Evolutionary conservation across 2,329 filamentous ascomycete genomes (phyloP).

Genomic region (Blumeriella jaapii): DNA sequence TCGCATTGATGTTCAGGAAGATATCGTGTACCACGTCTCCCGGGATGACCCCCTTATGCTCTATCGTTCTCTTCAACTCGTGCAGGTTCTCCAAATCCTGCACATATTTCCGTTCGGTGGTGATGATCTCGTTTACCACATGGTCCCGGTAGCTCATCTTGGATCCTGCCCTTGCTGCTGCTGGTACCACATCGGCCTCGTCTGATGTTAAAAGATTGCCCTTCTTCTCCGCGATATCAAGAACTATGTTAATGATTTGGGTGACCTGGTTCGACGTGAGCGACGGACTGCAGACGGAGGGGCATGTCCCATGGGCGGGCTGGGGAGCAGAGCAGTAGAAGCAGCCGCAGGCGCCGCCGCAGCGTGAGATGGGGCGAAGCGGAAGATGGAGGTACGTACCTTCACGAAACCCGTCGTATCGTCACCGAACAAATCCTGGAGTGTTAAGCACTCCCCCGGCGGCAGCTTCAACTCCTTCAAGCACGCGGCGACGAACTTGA

Average conservation of each 20-base stretch:
- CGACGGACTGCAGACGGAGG: no score
- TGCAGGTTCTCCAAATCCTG: conserved; percentile 93
- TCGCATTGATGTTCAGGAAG: conserved; percentile 89
- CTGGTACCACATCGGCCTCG: conserved; percentile 39
- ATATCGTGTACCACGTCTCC: conserved; percentile 90
- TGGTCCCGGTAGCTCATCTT: conserved; percentile 69
- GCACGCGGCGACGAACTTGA: conserved; percentile 87
- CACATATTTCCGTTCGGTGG: conserved; percentile 94
- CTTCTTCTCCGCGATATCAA: conserved; percentile 72
- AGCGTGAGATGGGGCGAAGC: not conserved
- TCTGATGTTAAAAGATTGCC: conserved; percentile 57
- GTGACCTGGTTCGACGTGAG: conserved; percentile 70
- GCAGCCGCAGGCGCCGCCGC: no score
- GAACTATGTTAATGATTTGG: conserved; percentile 81
- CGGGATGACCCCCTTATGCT: conserved; percentile 76
- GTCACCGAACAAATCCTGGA: conserved; percentile 82
- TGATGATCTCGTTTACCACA: conserved; percentile 82
- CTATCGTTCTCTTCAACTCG: conserved; percentile 78
- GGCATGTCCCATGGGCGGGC: no score
- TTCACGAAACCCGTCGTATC: conserved; percentile 98
- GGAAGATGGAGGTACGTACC: conserved; percentile 34
- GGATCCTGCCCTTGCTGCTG: conserved; percentile 39
- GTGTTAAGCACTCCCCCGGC: conserved; percentile 76
- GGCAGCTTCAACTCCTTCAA: conserved; percentile 67
- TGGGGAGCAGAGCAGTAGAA: no score